Percentiles rank a stretch among this genome's conserved stretches.
phyloP scores from a whole-genome alignment of 2,329 filamentous ascomycete genomes.

The Trichoderma hamatum region DNA sequence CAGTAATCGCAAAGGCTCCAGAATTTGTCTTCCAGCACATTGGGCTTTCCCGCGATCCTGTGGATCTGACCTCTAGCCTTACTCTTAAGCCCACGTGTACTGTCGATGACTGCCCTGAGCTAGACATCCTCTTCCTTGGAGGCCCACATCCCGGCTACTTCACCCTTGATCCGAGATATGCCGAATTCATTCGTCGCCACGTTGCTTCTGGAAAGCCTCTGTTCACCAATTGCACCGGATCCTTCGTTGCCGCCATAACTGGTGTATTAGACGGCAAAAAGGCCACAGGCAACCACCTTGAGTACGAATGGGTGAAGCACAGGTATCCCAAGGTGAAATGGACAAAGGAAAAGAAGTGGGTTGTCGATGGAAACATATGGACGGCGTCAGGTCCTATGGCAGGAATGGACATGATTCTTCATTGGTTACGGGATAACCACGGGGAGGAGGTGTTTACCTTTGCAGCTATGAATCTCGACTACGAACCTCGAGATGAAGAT shows the following conservation, averaged over 20 bases:
- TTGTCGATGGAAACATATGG: conserved; percentile 51
- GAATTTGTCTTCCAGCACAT: conserved; percentile 43
- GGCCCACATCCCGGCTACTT: conserved; percentile 38
- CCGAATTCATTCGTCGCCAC: conserved; percentile 41
- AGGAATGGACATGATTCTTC: conserved; percentile 49
- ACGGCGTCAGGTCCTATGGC: conserved; percentile 49
- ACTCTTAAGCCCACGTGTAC: conserved; percentile 36
- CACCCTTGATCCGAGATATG: conserved; percentile 36
- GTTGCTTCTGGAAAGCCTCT: conserved; percentile 42
- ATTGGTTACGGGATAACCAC: conserved; percentile 45
- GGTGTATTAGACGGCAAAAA: conserved; percentile 47
- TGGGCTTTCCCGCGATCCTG: conserved; percentile 37
- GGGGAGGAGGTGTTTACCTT: conserved; percentile 36
- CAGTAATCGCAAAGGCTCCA: conserved; percentile 29
- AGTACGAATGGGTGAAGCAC: conserved; percentile 37
- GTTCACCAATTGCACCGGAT: conserved; percentile 46
- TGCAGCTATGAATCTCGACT: conserved; percentile 38
- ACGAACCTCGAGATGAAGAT: conserved; percentile 41
- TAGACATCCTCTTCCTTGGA: conserved; percentile 44
- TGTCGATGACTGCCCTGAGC: conserved; percentile 41
- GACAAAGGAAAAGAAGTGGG: conserved; percentile 48
- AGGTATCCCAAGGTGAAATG: conserved; percentile 48
- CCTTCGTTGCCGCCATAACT: conserved; percentile 36
- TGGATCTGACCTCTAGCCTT: conserved; percentile 26
- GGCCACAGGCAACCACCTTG: conserved; percentile 48